Percentiles rank a stretch among this genome's conserved stretches.
phyloP scores from a whole-genome alignment of 768 basidiomycete species.

The Kwoniella mangroviensis region DNA sequence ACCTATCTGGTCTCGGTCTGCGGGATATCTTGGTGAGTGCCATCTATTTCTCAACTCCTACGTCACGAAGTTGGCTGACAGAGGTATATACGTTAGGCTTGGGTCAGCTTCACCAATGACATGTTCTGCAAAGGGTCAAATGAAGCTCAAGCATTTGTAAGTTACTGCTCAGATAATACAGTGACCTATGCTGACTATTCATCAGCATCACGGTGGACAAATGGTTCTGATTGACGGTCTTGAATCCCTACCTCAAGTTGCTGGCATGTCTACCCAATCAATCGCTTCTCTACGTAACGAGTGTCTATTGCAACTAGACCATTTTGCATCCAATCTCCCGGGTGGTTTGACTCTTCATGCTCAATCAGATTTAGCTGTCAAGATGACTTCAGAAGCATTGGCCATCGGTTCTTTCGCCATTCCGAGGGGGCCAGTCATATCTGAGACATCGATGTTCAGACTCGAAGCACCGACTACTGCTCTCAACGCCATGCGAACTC shows the following conservation, averaged over 20 bases:
- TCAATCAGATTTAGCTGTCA: conserved; percentile 16
- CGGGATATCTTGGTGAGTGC: conserved; percentile 81
- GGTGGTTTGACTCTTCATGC: neutral
- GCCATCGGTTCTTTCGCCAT: conserved; percentile 77
- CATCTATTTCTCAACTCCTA: neutral
- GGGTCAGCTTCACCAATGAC: conserved; percentile 85
- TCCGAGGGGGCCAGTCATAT: conserved; percentile 63
- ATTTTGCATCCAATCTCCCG: conserved; percentile 18
- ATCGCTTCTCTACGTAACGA: conserved; percentile 69
- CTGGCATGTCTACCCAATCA: conserved; percentile 67
- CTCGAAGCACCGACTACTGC: conserved; percentile 85
- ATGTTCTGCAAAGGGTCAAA: conserved; percentile 56
- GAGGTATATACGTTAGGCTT: conserved; percentile 66
- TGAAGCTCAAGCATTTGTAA: conserved; percentile 34
- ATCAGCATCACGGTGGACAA: conserved; percentile 85
- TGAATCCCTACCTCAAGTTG: conserved; percentile 73
- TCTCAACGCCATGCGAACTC: conserved; percentile 82
- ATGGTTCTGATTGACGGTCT: conserved; percentile 93
- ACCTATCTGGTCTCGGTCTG: conserved; percentile 69
- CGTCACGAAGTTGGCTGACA: too few species aligned
- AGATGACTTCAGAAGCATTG: conserved; percentile 57
- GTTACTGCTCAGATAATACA: conserved; percentile 10
- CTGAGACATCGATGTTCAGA: conserved; percentile 65
- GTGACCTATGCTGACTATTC: neutral
- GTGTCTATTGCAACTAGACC: conserved; percentile 64